Conservation (phyloP, 2,329 filamentous ascomycete species). For the Neonectria hederae region DNA sequence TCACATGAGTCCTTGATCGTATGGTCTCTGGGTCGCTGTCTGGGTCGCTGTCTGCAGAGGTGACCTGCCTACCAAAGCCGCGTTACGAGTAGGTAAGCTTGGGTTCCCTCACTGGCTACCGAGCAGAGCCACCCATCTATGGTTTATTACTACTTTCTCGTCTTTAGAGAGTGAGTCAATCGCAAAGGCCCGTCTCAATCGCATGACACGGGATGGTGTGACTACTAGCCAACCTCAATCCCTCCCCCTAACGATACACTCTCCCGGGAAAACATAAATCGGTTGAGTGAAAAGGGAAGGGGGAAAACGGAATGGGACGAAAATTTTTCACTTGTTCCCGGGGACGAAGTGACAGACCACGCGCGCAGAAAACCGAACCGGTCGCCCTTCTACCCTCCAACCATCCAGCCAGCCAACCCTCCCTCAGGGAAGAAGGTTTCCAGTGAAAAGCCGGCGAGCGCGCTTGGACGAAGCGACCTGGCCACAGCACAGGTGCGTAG, state of each 20-base stretch:
- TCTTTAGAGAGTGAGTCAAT: slow-evolving; percentile 9
- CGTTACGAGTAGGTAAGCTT: slow-evolving; percentile 14
- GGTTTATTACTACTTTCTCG: neutral
- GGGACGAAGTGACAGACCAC: slow-evolving; percentile 10
- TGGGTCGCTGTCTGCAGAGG: slow-evolving; percentile 12
- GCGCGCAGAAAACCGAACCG: slow-evolving; percentile 30
- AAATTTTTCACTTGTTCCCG: slow-evolving; percentile 23
- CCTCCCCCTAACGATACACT: slow-evolving; percentile 5
- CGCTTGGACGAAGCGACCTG: neutral
- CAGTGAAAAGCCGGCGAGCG: neutral
- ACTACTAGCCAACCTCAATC: slow-evolving; percentile 17
- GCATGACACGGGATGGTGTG: slow-evolving; percentile 39
- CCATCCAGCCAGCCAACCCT: slow-evolving; percentile 12
- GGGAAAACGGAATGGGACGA: slow-evolving; percentile 15
- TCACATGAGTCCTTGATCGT: slow-evolving; percentile 20
- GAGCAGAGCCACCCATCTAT: neutral
- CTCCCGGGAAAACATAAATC: slow-evolving; percentile 12
- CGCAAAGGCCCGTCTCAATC: slow-evolving; percentile 16
- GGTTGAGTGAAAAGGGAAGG: slow-evolving; percentile 19
- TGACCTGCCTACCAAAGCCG: slow-evolving; percentile 20
- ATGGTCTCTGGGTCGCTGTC: slow-evolving; percentile 5
- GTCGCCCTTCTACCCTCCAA: slow-evolving; percentile 11
- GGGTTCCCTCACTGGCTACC: slow-evolving; percentile 4
- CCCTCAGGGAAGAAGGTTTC: slow-evolving; percentile 16
- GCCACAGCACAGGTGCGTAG: neutral